Evolutionary conservation across 148 eudicot species (phyloP), one percentile per base, ranked within the genome.

Genomic region (Rheum nobile): DNA sequence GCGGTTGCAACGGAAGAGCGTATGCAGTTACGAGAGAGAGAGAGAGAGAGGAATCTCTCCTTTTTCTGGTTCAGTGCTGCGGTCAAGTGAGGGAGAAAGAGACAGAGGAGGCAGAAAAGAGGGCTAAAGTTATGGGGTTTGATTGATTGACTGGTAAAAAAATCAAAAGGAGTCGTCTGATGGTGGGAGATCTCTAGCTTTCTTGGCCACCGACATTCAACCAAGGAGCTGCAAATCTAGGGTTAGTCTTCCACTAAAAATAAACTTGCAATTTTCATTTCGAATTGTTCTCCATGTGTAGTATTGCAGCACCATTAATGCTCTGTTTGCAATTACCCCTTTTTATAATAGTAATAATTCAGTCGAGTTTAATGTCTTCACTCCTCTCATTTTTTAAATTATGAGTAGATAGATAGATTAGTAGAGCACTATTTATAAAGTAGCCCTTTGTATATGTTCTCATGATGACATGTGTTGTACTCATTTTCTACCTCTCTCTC

Each of bases 161-260:
- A 26, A 16, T 32, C 14, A 63, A 57, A 57, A 57, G 10, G 31
- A 24, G 7, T 8, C 31, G 63, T 55, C 10, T 28, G 67, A 59
- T 59, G 32, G 65, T 26, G 65, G 16, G 65, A 22, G 65, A 57
- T 22, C 65, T 57, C n/a, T 63, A 22, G 70, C 21, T 65, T 65
- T 65, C 70, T 65, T 65, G 14, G 67, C 67, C 67, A 59, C 67
- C 67, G 67, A 59, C 67, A 59, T 28, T 50, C 34, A 59, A 28
- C 32, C 22, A 59, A 24, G 67, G 32, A 57, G 2, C 57, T 21
- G 10, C 14, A 26, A 57, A 57, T 24, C 67, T 59, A 26, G 34
- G 32, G 32, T 24, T 29, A 59, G 67, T 50, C 57, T n/a, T 21
- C 57, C 8, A 50, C 55, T n/a, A 16, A 3, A 1, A 46, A 13